These are phyloP conservation scores for Sophora flavescens DNA, from an alignment of 306 rosid species.

Conservation along the genomic window DNA sequence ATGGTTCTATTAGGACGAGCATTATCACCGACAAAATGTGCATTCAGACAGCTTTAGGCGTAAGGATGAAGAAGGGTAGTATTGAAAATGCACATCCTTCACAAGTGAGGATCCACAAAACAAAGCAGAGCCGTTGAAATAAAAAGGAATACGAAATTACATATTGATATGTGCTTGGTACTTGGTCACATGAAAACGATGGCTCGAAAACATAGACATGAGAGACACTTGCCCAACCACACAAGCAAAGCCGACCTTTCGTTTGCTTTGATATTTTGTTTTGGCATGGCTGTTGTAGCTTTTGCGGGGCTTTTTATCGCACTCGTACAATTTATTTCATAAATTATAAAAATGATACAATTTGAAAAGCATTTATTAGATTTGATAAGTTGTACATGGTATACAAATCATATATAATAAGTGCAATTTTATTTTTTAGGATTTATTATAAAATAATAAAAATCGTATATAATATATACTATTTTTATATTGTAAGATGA, in stretches of 20 bases:
- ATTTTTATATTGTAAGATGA: no score
- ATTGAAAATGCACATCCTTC: conserved; percentile 26
- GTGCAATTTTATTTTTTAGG: no score
- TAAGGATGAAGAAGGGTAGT: conserved; percentile 29
- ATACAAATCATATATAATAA: no score
- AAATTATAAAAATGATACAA: no score
- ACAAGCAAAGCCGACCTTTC: conserved; percentile 47
- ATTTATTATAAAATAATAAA: no score
- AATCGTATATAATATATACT: no score
- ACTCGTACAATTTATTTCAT: no score
- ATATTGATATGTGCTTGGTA: not conserved
- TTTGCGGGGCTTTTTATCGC: no score
- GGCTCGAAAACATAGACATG: not conserved
- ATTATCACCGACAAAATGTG: conserved; percentile 17
- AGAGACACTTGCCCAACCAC: conserved; percentile 35
- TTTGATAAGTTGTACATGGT: no score
- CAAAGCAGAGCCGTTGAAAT: conserved; percentile 4
- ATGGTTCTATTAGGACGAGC: not conserved
- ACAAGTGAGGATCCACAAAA: not conserved
- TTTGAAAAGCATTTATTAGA: no score
- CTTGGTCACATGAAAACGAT: conserved; percentile 29
- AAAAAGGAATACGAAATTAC: not conserved
- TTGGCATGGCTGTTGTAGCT: not conserved
- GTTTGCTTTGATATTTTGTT: conserved; percentile 9
- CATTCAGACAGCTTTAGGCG: not conserved